Conservation (phyloP, 768 basidiomycete genomes). For the Pleurotus citrinopileatus region DNA sequence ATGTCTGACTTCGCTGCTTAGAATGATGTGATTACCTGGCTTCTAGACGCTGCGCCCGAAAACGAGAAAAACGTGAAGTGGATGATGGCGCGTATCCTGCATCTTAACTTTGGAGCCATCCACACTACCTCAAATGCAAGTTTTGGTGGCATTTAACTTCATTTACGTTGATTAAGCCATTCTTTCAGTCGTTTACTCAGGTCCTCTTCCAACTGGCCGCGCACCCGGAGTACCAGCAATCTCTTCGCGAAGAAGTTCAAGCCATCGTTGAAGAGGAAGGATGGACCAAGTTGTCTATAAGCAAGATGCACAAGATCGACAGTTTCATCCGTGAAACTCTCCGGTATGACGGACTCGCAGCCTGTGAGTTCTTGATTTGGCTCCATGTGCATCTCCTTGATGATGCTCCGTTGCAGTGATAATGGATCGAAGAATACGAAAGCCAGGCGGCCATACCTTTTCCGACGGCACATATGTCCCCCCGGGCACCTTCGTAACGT, state of each 20-base stretch:
- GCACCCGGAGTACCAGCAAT: constrained; percentile 11
- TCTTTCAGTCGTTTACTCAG: constrained; percentile 23
- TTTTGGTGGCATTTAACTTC: background rate
- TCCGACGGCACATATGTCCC: constrained; percentile 14
- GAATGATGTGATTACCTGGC: constrained; percentile 21
- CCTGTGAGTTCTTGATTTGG: constrained; percentile 18
- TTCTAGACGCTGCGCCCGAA: constrained; percentile 23
- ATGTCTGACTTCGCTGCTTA: background rate
- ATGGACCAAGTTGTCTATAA: constrained; percentile 31
- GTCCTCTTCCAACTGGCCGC: constrained; percentile 34
- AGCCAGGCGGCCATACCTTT: constrained; percentile 22
- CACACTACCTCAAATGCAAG: constrained; percentile 17
- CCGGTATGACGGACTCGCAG: constrained; percentile 25
- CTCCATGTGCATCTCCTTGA: background rate
- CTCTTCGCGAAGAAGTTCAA: constrained; percentile 43
- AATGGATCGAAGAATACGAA: constrained; percentile 19
- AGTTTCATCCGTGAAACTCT: constrained; percentile 43
- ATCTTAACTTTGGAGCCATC: constrained; percentile 33
- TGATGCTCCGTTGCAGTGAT: constrained; percentile 14
- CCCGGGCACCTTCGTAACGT: constrained; percentile 15
- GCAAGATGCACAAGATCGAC: constrained; percentile 41
- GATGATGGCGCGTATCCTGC: constrained; percentile 18
- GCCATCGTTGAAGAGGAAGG: constrained; percentile 31
- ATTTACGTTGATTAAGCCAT: background rate
- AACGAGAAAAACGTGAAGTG: constrained; percentile 11